These are phyloP conservation scores for Pisolithus marmoratus DNA, from an alignment of 768 basidiomycete genomes.

Conservation along the genomic window DNA sequence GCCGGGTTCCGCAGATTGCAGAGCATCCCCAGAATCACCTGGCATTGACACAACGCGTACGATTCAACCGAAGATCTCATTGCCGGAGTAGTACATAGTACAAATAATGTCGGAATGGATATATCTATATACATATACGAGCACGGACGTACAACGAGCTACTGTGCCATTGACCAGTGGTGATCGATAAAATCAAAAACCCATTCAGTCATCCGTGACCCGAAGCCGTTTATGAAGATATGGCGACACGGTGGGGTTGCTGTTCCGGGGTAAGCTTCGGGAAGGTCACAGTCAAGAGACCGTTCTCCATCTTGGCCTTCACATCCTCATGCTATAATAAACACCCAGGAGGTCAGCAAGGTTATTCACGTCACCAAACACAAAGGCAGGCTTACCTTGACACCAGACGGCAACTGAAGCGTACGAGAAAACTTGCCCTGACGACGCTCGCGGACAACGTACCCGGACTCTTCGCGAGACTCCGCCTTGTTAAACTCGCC, in stretches of 20 bases:
- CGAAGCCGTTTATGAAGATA: conserved; percentile 3
- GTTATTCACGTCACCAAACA: not conserved
- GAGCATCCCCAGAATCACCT: no score
- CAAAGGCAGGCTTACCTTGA: conserved; percentile 32
- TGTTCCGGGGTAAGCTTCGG: conserved; percentile 41
- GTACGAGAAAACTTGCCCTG: conserved; percentile 45
- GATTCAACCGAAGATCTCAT: no score
- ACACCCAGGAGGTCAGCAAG: not conserved
- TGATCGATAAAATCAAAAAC: no score
- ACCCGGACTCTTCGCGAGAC: conserved; percentile 32
- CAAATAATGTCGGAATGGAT: no score
- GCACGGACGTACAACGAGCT: no score
- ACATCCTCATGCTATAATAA: conserved; percentile 26
- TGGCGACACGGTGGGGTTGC: conserved; percentile 39
- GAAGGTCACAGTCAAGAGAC: conserved; percentile 47
- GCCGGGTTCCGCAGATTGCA: no score
- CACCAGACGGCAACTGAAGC: conserved; percentile 41
- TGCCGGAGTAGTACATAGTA: no score
- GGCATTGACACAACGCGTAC: no score
- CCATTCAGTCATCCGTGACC: no score
- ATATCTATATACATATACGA: no score
- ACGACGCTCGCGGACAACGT: conserved; percentile 37
- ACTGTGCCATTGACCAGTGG: no score
- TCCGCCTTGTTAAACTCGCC: conserved; percentile 38
- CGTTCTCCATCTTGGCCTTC: conserved; percentile 46